Percentiles rank a stretch among this genome's conserved stretches.
phyloP scores from a whole-genome alignment of 345 rosid genomes.

The Salix arbutifolia region DNA sequence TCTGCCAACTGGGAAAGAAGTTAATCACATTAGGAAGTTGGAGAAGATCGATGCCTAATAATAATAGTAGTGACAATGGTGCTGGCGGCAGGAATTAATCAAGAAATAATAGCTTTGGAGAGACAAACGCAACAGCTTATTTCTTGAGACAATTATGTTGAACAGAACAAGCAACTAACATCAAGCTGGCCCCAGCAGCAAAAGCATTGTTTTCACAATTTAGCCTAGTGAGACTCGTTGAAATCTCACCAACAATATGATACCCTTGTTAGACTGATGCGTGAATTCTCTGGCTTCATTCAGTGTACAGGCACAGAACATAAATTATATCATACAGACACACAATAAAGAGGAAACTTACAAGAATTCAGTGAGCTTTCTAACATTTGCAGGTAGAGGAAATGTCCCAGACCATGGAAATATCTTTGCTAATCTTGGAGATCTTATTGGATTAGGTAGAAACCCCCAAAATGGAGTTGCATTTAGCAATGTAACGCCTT shows the following conservation, averaged over 20 bases:
- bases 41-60: not conserved
- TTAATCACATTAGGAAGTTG: not conserved
- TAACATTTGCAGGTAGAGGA: slow-evolving; percentile 79
- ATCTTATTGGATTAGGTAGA: slow-evolving; percentile 72
- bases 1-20: slow-evolving; percentile 62
- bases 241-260: not conserved
- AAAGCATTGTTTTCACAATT: not conserved
- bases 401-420: slow-evolving; percentile 91
- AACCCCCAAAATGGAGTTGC: slow-evolving; percentile 99
- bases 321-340: not conserved
- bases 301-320: not conserved
- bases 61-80: not conserved
- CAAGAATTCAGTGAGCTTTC: slow-evolving; percentile 66
- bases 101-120: not conserved
- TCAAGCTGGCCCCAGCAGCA: not conserved
- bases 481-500: slow-evolving; percentile 84
- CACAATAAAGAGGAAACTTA: slow-evolving; percentile 32
- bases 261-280: not conserved
- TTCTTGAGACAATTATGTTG: not conserved
- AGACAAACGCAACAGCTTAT: not conserved
- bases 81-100: not conserved
- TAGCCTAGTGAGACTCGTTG: not conserved
- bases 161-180: not conserved
- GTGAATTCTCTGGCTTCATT: not conserved
- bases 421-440: slow-evolving; percentile 62